Base-by-base conservation (phyloP, 2,329 filamentous ascomycete genomes). In the Aspergillus sp. region DNA sequence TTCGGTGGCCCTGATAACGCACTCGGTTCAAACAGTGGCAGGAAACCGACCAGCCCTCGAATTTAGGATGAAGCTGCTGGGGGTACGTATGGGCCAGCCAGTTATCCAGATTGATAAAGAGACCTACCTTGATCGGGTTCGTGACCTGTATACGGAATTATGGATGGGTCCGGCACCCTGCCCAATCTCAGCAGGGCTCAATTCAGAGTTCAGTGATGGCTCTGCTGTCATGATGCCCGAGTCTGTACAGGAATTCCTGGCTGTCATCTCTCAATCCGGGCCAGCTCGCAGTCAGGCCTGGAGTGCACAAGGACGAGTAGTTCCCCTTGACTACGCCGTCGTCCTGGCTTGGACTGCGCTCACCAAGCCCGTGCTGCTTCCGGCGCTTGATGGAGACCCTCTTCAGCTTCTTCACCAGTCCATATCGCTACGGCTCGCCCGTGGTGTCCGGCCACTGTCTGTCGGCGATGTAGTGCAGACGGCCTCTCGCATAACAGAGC, bases 401-500 rank as follows among this genome's bases (percentile, higher is more conserved):
- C 41, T 57, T n/a, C 55, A 51, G 1, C 55, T 57, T 9, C 47
- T 57, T 17, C 55, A 57, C 27, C 35, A 23, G 47, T 52, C 49
- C 6, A 53, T 52, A 23, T 51, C 51, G 9, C 41, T 53, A 11
- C 27, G 23, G 21, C 27, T 40, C 3, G 33, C 53, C 9, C 35
- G 31, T 15, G 33, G 27, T 6, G 55, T 37, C 4, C 24, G 39
- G 3, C 55, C 55, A 12, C 40, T 57, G 27, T 24, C 35, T 39
- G 35, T 48, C 6, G 55, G 55, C 2, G 55, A 57, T 17, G 27
- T 37, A 4, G 35, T 57, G 14, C n/a, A 6, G n/a, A 37, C 55
- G 3, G 23, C 21, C 12, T 47, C 49, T 3, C 33, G 40, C 19
- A 43, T 57, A 33, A 45, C 51, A 31, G 43, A 51, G 35, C 51